A percentile compares a stretch with the other conserved stretches of the same genome.
Conservation (phyloP, 2,329 filamentous ascomycete species). For the Trichoderma simmonsii region DNA sequence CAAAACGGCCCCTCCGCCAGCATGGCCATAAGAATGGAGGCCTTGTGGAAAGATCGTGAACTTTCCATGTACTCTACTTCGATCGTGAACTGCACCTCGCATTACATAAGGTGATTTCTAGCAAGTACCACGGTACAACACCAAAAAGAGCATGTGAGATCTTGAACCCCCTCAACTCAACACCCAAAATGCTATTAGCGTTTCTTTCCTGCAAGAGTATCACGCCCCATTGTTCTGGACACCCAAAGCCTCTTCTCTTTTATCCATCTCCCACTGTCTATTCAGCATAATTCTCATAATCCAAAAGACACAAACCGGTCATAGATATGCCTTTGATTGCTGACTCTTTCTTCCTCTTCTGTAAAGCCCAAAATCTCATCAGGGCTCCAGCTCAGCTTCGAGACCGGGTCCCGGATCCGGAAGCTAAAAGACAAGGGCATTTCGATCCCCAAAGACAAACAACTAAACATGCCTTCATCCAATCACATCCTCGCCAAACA, state of each 20-base stretch:
- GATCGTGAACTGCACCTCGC: neutral
- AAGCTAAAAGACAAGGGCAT: neutral
- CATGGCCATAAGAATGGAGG: neutral
- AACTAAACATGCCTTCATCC: neutral
- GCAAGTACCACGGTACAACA: neutral
- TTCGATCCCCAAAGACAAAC: neutral
- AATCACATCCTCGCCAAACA: constrained; percentile 8
- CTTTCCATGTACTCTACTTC: neutral
- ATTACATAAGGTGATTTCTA: neutral
- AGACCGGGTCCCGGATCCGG: neutral
- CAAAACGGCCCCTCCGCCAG: neutral
- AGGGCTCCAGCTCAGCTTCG: neutral
- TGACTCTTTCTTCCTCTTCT: neutral
- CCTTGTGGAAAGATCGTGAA: neutral
- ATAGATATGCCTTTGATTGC: neutral
- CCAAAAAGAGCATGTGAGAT: neutral
- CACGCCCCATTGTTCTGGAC: neutral
- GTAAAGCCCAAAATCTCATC: neutral
- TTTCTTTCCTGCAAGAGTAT: neutral
- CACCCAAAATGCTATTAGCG: neutral
- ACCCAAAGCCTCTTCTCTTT: neutral
- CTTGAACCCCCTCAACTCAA: neutral
- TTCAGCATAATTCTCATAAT: neutral
- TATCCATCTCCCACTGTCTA: neutral
- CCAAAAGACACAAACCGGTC: neutral